These are phyloP conservation scores for Raphanus raphanistrum DNA, from an alignment of 345 rosid species.

Conservation along the genomic window DNA sequence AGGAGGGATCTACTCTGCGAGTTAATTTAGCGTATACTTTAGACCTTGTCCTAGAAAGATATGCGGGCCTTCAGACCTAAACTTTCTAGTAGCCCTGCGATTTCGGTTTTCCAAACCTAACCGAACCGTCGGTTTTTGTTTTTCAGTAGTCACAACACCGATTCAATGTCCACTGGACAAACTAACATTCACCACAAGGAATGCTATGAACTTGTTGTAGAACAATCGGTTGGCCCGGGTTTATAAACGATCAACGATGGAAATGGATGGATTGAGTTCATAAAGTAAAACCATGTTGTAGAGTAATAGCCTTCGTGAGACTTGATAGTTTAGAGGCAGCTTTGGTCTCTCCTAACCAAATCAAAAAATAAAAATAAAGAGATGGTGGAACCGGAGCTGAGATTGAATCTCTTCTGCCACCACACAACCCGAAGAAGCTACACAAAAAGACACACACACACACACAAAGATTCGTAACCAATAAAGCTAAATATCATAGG, in stretches of 20 bases:
- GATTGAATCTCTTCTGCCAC: background rate
- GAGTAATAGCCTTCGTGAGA: background rate
- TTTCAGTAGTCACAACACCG: too few species aligned
- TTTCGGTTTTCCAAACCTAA: too few species aligned
- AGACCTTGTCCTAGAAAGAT: too few species aligned
- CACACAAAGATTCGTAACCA: background rate
- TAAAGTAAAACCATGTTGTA: slow-evolving; percentile 6
- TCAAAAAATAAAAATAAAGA: background rate
- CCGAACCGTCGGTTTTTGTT: too few species aligned
- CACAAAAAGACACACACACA: slow-evolving; percentile 16
- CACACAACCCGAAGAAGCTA: slow-evolving; percentile 18
- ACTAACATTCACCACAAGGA: background rate
- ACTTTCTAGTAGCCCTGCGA: too few species aligned
- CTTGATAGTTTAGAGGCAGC: background rate
- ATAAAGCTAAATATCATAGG: background rate
- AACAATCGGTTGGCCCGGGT: background rate
- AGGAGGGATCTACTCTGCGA: too few species aligned
- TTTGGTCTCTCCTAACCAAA: background rate
- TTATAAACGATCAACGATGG: background rate
- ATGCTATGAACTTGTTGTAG: background rate
- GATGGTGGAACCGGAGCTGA: slow-evolving; percentile 3
- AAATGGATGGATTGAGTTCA: background rate
- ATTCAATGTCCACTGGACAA: background rate
- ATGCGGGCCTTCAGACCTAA: too few species aligned
- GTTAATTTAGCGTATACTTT: too few species aligned